Percentiles rank a stretch among this genome's conserved stretches.
Conservation (phyloP, 306 rosid species). For the Quercus alba region DNA sequence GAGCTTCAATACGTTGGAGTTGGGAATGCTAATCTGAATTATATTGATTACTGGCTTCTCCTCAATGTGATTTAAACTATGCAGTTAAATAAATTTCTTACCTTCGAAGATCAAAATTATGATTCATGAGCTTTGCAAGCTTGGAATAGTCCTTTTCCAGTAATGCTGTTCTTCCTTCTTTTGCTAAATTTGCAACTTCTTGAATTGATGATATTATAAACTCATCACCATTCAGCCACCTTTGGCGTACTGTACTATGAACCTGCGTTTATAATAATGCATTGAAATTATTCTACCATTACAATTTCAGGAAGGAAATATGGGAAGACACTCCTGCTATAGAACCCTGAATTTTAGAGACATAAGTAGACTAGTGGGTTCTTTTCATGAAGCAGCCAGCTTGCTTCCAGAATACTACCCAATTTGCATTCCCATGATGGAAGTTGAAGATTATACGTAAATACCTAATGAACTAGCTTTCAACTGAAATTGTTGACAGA, state of each 20-base stretch:
- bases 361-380: neutral
- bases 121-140: constrained; percentile 71
- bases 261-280: constrained; percentile 41
- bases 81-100: constrained; percentile 11
- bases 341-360: neutral
- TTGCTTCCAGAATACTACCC: neutral
- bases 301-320: constrained; percentile 4
- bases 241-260: constrained; percentile 74
- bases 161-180: constrained; percentile 64
- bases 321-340: neutral
- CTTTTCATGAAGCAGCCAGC: neutral
- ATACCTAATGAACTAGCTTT: neutral
- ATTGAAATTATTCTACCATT: neutral
- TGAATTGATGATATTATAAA: constrained; percentile 70
- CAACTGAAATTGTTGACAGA: neutral
- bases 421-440: neutral
- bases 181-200: constrained; percentile 70
- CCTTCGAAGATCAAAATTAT: constrained; percentile 86
- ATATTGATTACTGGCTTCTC: neutral
- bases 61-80: neutral
- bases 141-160: constrained; percentile 60
- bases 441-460: neutral
- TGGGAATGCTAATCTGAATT: neutral
- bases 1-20: constrained; percentile 3
- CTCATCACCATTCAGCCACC: constrained; percentile 87